phyloP scores from a whole-genome alignment of 2,329 filamentous ascomycete genomes.

The Intubia oerlemansii region DNA sequence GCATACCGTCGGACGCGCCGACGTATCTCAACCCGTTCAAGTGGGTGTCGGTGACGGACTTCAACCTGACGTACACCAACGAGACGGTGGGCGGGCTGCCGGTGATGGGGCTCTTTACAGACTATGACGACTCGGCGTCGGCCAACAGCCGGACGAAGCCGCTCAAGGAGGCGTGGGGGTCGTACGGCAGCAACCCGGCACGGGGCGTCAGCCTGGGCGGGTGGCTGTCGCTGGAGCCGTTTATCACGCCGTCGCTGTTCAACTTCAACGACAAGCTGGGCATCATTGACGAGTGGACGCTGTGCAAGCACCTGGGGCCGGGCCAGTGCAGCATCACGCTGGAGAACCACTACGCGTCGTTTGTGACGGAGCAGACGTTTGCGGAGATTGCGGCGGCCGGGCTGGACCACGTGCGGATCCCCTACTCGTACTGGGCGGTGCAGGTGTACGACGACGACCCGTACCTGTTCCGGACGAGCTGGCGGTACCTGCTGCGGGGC shows the following conservation, averaged over 20 bases:
- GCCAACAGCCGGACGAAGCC: slow-evolving; percentile 66
- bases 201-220: slow-evolving; percentile 85
- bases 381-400: slow-evolving; percentile 68
- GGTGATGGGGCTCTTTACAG: slow-evolving; percentile 67
- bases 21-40: slow-evolving; percentile 74
- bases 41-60: slow-evolving; percentile 77
- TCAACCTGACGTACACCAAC: slow-evolving; percentile 86
- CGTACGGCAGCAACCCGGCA: slow-evolving; percentile 59
- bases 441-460: slow-evolving; percentile 68
- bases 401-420: slow-evolving; percentile 91
- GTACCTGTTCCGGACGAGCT: slow-evolving; percentile 69
- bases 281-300: slow-evolving; percentile 75
- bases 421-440: slow-evolving; percentile 88
- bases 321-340: slow-evolving; percentile 40
- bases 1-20: slow-evolving; percentile 42
- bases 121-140: slow-evolving; percentile 64
- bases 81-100: slow-evolving; percentile 69
- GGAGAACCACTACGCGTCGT: slow-evolving; percentile 83
- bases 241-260: slow-evolving; percentile 88
- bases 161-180: slow-evolving; percentile 51
- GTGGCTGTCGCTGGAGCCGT: slow-evolving; percentile 85
- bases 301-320: slow-evolving; percentile 48
- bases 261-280: slow-evolving; percentile 33
- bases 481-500: slow-evolving; percentile 78
- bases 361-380: slow-evolving; percentile 71